Percentiles rank a stretch among this genome's conserved stretches.
Conservation (phyloP, 371 early-diverging fungal species). For the Sporodiniella umbellata region DNA sequence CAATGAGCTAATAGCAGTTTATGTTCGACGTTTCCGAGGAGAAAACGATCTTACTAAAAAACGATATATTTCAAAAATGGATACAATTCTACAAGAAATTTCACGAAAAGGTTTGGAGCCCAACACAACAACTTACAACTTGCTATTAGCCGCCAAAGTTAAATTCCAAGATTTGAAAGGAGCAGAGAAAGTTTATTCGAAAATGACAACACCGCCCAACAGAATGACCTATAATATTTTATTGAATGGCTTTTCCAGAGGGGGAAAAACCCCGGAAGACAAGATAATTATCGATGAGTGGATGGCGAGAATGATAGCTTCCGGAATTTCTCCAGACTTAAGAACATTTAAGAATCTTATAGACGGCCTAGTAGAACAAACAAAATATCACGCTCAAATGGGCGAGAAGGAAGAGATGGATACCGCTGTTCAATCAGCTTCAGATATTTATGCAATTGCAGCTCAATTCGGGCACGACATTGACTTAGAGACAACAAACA, state of each 20-base stretch:
- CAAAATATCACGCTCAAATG: slow-evolving; percentile 9
- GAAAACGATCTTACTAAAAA: slow-evolving; percentile 14
- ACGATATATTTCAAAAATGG: slow-evolving; percentile 23
- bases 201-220: slow-evolving; percentile 15
- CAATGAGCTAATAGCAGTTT: slow-evolving; percentile 27
- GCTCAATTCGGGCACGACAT: slow-evolving; percentile 14
- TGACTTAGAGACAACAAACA: slow-evolving; percentile 17
- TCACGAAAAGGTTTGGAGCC: slow-evolving; percentile 13
- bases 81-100: slow-evolving; percentile 19
- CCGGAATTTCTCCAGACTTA: slow-evolving; percentile 18
- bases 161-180: slow-evolving; percentile 12
- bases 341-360: slow-evolving; percentile 22
- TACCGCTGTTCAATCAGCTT: slow-evolving; percentile 8
- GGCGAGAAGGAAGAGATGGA: slow-evolving; percentile 11
- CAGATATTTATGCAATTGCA: slow-evolving; percentile 15
- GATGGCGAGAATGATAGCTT: slow-evolving; percentile 27
- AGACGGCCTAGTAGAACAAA: slow-evolving; percentile 22
- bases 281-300: slow-evolving; percentile 13
- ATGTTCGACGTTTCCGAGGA: slow-evolving; percentile 24
- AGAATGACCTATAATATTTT: slow-evolving; percentile 26
- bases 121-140: slow-evolving; percentile 26
- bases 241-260: slow-evolving; percentile 17
- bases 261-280: slow-evolving; percentile 9
- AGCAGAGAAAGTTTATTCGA: slow-evolving; percentile 14
- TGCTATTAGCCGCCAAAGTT: slow-evolving; percentile 23